phyloP scores from a whole-genome alignment of 768 basidiomycete species.

The Collybiopsis luxurians region DNA sequence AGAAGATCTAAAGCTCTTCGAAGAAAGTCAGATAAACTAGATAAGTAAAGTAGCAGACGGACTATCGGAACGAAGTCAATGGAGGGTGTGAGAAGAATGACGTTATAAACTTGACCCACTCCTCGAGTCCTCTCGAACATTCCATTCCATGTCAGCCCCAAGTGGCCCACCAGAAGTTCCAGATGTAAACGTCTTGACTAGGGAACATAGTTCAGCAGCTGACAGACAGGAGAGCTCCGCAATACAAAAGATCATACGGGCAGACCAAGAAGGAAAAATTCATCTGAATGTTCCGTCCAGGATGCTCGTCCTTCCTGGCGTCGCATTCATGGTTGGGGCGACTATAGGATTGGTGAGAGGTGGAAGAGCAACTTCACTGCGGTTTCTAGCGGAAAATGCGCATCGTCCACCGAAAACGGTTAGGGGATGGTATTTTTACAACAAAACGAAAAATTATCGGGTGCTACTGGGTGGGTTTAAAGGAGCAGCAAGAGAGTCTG shows the following conservation, averaged over 20 bases:
- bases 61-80: not conserved
- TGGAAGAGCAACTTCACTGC: conserved; percentile 65
- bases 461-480: conserved; percentile 72
- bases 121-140: not conserved
- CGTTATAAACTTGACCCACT: not conserved
- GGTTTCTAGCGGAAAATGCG: conserved; percentile 90
- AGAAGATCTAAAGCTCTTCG: no score
- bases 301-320: conserved; percentile 58
- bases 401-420: conserved; percentile 84
- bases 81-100: not conserved
- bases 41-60: not conserved
- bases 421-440: conserved; percentile 94
- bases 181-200: not conserved
- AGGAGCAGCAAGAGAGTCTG: conserved; percentile 58
- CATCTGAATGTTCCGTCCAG: conserved; percentile 48
- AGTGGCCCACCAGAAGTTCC: not conserved
- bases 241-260: not conserved
- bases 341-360: conserved; percentile 73
- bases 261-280: not conserved
- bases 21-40: no score
- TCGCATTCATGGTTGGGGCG: conserved; percentile 60
- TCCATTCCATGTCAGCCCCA: not conserved
- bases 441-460: conserved; percentile 93
- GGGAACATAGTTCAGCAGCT: not conserved
- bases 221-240: not conserved